phyloP scores from a whole-genome alignment of 371 early-diverging fungal genomes.

The Mortierella sp. region DNA sequence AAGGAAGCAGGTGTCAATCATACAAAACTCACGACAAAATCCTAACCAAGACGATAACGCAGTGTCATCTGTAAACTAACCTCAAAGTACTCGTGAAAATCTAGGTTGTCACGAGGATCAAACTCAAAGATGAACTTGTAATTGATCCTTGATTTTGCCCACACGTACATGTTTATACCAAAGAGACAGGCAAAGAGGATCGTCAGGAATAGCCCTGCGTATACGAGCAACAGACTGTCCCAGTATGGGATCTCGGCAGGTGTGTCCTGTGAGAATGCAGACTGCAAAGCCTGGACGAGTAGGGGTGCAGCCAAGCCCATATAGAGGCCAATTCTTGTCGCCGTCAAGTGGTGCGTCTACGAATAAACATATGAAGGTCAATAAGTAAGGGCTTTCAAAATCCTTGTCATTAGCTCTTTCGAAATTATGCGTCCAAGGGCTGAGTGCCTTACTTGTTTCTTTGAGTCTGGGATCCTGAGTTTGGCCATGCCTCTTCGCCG shows the following conservation, averaged over 20 bases:
- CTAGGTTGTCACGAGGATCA: conserved; percentile 78
- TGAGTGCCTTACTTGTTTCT: conserved; percentile 57
- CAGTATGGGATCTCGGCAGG: conserved; percentile 51
- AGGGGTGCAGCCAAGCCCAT: conserved; percentile 69
- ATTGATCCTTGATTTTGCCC: conserved; percentile 79
- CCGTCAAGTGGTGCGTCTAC: conserved; percentile 55
- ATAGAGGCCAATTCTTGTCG: conserved; percentile 67
- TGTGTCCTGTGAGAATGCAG: conserved; percentile 44
- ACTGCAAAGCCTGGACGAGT: conserved; percentile 58
- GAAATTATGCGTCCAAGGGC: too few species aligned
- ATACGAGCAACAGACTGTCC: conserved; percentile 72
- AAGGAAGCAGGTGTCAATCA: too few species aligned
- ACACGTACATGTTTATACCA: conserved; percentile 75
- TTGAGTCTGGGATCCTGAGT: conserved; percentile 61
- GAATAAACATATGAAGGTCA: conserved; percentile 1
- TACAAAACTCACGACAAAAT: too few species aligned
- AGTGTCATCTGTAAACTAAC: conserved; percentile 33
- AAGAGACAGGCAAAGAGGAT: conserved; percentile 75
- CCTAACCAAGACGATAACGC: too few species aligned
- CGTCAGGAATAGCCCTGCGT: conserved; percentile 71
- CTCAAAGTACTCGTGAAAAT: conserved; percentile 79
- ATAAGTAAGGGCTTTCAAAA: too few species aligned
- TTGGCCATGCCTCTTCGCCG: conserved; percentile 51
- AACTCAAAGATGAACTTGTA: conserved; percentile 90
- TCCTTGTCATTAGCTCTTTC: too few species aligned